phyloP scores from a whole-genome alignment of 345 rosid genomes.

The Gossypioides kirkii region DNA sequence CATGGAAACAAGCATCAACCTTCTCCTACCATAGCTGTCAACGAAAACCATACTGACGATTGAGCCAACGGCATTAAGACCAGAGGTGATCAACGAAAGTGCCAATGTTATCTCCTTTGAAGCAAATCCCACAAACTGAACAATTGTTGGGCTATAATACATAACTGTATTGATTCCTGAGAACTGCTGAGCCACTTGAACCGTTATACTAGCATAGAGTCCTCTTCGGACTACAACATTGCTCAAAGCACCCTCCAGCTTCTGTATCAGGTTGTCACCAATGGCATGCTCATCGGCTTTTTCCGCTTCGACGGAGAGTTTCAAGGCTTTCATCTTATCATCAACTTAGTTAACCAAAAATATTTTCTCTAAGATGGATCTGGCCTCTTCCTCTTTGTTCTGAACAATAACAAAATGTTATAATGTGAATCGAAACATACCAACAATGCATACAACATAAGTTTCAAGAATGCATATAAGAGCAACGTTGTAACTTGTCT shows the following conservation, averaged over 20 bases:
- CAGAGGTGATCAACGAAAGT: conserved; percentile 78
- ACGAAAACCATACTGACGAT: conserved; percentile 67
- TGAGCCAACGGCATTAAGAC: conserved; percentile 70
- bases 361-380: conserved; percentile 51
- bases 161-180: conserved; percentile 84
- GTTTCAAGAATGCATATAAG: background rate
- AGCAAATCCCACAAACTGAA: conserved; percentile 82
- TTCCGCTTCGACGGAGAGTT: conserved; percentile 50
- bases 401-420: conserved; percentile 11
- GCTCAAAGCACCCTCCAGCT: conserved; percentile 58
- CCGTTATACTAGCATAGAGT: conserved; percentile 71
- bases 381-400: conserved; percentile 48
- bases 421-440: background rate
- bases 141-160: conserved; percentile 83
- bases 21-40: conserved; percentile 73
- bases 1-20: conserved; percentile 72
- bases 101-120: conserved; percentile 73
- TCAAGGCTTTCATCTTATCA: conserved; percentile 42
- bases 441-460: background rate
- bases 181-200: conserved; percentile 87
- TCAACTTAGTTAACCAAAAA: conserved; percentile 59
- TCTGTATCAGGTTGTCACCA: conserved; percentile 40
- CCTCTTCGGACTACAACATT: conserved; percentile 51
- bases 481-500: conserved; percentile 28
- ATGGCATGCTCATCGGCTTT: conserved; percentile 40